Percentiles rank a stretch among this genome's conserved stretches.
Conservation (phyloP, 306 rosid species). For the Cucurbita moschata region DNA sequence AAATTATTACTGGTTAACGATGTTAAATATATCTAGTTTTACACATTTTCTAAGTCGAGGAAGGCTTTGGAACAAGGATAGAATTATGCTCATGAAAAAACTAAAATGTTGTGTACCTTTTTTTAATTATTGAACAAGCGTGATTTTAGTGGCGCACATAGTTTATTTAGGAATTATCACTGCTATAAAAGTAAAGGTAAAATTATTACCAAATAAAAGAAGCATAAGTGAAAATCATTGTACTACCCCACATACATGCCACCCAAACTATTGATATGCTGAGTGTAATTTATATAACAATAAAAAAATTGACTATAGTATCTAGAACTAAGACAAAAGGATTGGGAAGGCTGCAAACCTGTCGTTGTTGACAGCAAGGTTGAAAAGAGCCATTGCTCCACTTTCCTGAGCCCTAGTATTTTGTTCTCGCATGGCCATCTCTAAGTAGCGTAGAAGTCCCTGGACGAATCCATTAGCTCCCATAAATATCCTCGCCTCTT, state of each 20-base stretch:
- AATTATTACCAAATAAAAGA: background rate
- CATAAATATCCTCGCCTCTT: constrained; percentile 75
- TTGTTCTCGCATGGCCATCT: constrained; percentile 48
- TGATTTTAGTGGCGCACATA: background rate
- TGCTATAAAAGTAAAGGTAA: background rate
- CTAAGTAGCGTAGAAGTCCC: constrained; percentile 54
- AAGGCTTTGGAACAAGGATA: background rate
- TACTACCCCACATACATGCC: background rate
- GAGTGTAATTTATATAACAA: background rate
- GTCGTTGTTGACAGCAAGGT: constrained; percentile 84
- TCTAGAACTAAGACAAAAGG: background rate
- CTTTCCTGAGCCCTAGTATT: constrained; percentile 54
- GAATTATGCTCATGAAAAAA: background rate
- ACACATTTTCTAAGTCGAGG: background rate
- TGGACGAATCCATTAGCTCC: constrained; percentile 90
- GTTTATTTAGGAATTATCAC: background rate
- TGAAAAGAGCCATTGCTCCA: constrained; percentile 97
- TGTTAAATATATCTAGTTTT: background rate
- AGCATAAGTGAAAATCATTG: background rate
- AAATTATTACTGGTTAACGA: background rate
- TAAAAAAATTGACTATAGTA: background rate
- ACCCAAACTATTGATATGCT: background rate
- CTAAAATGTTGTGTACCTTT: background rate
- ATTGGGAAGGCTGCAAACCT: constrained; percentile 28
- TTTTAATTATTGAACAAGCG: background rate